Base-by-base conservation (phyloP, 2,329 filamentous ascomycete genomes). In the Colletotrichum kahawae region DNA sequence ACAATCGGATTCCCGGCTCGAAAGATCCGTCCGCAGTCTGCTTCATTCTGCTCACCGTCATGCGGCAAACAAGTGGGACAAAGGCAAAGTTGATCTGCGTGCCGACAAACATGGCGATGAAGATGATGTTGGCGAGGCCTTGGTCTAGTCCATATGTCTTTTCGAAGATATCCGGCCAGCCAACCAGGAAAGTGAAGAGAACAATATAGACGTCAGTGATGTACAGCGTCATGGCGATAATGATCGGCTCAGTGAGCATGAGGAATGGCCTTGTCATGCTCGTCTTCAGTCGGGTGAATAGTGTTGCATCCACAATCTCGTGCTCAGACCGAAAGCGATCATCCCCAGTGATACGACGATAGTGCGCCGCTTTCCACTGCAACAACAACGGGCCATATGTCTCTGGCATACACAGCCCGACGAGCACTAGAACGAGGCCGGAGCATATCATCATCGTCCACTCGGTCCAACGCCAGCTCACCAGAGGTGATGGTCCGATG, bases 391-490 rank as follows among this genome's bases (percentile, higher is more conserved):
- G 82, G 4, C 80, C 88, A 77, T 93, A 94, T 0, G 93, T 94
- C 81, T 94, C 93, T 2, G 93, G 93, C 67, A 94, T 91, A 62
- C 92, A 86, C 18, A 92, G 79, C 29, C 91, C 79, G 38, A 94
- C 89, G 48, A 90, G 78, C n/a, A 85, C 81, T 29, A 93, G 86
- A 72, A 93, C 83, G 7, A 88, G 80, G 0, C 87, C 90, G 0
- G 91, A 88, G 87, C 91, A 92, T 66, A 94, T 93, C 36, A 93
- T 83, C 73, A 93, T 87, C 2, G 91, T 87, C 83, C 93, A 94
- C 80, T 93, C 92, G 0, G 87, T 86, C 90, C 91, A 93, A n/a
- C 90, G 86, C 88, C 92, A 94, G 65, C 85, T 87, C 2, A 82
- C 79, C 0, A 60, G n/a, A 4, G 86, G 87, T 70, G 88, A 90